A percentile compares a stretch with the other conserved stretches of the same genome.
These are phyloP conservation scores for Gracilariopsis chorda DNA, from an alignment of 23 red algal genomes.

Conservation along the genomic window DNA sequence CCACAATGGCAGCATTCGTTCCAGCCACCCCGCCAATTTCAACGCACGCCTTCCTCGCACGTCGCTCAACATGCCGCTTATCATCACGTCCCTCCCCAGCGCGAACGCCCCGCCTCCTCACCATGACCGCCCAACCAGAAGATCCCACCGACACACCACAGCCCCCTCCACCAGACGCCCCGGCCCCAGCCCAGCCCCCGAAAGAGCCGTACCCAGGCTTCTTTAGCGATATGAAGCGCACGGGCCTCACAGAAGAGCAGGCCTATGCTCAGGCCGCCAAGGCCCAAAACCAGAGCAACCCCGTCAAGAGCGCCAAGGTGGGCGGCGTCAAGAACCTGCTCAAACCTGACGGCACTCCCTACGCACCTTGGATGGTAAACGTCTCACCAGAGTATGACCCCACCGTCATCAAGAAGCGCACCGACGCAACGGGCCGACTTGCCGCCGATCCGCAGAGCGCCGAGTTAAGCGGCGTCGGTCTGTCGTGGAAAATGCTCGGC, in stretches of 20 bases:
- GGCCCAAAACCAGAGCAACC: slow-evolving; percentile 24
- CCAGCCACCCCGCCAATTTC: neutral
- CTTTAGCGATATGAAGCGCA: slow-evolving; percentile 53
- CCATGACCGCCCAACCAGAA: neutral
- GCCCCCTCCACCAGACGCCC: neutral
- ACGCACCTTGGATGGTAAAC: slow-evolving; percentile 93
- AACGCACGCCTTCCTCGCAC: neutral
- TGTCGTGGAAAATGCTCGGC: slow-evolving; percentile 74
- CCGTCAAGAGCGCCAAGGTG: slow-evolving; percentile 67
- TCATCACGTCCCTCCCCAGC: neutral
- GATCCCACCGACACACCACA: neutral
- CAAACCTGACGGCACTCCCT: slow-evolving; percentile 85
- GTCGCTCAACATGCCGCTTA: neutral
- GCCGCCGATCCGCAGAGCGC: slow-evolving; percentile 90
- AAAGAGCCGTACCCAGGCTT: slow-evolving; percentile 56
- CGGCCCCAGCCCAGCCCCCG: neutral
- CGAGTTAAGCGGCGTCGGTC: slow-evolving; percentile 81
- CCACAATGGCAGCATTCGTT: neutral
- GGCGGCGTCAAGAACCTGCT: slow-evolving; percentile 81
- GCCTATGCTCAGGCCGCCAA: slow-evolving; percentile 50
- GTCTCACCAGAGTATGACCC: slow-evolving; percentile 59
- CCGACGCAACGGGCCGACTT: slow-evolving; percentile 75
- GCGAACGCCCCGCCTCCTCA: neutral
- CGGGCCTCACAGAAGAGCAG: slow-evolving; percentile 44
- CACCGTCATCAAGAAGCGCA: slow-evolving; percentile 63